Percentiles rank a stretch among this genome's conserved stretches.
phyloP scores from a whole-genome alignment of 192 early-diverging fungal genomes.

The Oehlia diaphana region DNA sequence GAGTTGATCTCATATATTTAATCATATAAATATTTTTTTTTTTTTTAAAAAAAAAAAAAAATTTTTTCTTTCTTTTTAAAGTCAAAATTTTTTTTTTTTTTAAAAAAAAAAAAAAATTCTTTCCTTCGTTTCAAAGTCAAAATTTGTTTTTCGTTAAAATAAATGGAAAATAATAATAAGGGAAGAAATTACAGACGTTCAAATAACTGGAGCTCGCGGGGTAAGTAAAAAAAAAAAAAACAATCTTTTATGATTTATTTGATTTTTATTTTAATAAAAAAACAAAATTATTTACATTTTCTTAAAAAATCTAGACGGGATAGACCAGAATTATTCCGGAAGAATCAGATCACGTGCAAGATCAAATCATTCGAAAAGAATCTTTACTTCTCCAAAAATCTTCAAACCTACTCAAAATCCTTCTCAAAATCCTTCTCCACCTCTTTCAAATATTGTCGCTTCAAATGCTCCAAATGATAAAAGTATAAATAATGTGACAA shows the following conservation, averaged over 20 bases:
- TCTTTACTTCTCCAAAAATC: background rate
- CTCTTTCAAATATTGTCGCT: background rate
- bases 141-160: background rate
- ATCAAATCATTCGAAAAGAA: background rate
- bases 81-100: too few species aligned
- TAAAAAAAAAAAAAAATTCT: too few species aligned
- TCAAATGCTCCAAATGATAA: background rate
- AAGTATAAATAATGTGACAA: too few species aligned
- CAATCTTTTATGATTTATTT: too few species aligned
- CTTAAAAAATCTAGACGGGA: background rate
- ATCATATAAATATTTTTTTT: too few species aligned
- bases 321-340: background rate
- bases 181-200: background rate
- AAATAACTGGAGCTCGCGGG: background rate
- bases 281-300: background rate
- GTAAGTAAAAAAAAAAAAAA: background rate
- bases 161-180: background rate
- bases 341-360: background rate
- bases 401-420: background rate
- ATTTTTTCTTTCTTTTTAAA: too few species aligned
- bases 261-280: background rate
- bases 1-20: too few species aligned
- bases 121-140: too few species aligned
- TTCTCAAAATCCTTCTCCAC: background rate
- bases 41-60: too few species aligned